A percentile compares a stretch with the other conserved stretches of the same genome.
phyloP scores from a whole-genome alignment of 2,329 filamentous ascomycete species.

The Paramyrothecium sp. region DNA sequence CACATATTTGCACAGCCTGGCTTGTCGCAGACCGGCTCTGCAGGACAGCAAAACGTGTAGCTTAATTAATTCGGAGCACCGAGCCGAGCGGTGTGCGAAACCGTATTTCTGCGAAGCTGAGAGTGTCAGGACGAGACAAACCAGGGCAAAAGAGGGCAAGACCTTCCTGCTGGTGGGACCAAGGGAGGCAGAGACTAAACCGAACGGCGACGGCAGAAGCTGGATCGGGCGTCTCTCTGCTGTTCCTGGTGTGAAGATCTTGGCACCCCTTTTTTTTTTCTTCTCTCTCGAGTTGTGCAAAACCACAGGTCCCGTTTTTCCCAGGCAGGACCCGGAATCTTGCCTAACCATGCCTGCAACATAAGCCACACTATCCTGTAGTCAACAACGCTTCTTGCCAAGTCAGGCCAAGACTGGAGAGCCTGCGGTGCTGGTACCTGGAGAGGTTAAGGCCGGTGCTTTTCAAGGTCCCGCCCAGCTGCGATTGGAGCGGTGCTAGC shows the following conservation, averaged over 20 bases:
- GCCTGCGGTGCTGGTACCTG: not conserved
- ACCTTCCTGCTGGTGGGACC: not conserved
- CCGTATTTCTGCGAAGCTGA: not conserved
- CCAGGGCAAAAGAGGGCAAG: not conserved
- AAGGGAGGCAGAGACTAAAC: not conserved
- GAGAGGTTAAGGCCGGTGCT: not conserved
- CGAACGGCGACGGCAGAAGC: not conserved
- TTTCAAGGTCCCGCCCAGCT: not conserved
- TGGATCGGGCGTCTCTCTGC: not conserved
- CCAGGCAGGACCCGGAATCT: not conserved
- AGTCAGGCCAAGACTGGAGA: not conserved
- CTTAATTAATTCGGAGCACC: not conserved
- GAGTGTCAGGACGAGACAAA: not conserved
- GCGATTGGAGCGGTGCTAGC: not conserved
- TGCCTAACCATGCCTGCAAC: not conserved
- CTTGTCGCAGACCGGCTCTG: not conserved
- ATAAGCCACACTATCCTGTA: not conserved
- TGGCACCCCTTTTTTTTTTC: slow-evolving; percentile 17
- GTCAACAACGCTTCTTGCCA: not conserved
- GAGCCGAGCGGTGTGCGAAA: not conserved
- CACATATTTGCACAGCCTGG: not conserved
- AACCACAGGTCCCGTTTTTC: not conserved
- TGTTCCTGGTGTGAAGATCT: slow-evolving; percentile 6
- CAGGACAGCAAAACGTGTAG: not conserved
- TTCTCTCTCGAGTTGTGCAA: not conserved